Conservation (phyloP, 2,329 filamentous ascomycete species). For the Fusarium drepaniforme region DNA sequence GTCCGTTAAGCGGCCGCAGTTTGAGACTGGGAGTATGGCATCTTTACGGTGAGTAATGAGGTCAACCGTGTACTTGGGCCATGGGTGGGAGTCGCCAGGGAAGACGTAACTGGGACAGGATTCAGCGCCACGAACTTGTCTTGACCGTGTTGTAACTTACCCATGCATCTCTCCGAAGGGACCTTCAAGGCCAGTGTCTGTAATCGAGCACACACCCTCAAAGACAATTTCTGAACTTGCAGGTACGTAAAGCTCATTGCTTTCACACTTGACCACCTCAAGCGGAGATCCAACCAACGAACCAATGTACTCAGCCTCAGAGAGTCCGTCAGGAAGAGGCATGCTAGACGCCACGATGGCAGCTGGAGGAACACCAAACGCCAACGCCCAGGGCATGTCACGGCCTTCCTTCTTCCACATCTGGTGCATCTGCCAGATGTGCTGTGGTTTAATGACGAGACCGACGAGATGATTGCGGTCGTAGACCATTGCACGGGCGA, state of each 20-base stretch:
- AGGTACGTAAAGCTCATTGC: conserved; percentile 60
- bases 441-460: conserved; percentile 58
- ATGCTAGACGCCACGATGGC: conserved; percentile 63
- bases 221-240: conserved; percentile 64
- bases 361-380: conserved; percentile 63
- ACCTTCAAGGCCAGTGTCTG: conserved; percentile 48
- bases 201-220: conserved; percentile 60
- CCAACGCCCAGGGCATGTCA: conserved; percentile 61
- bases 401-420: conserved; percentile 59
- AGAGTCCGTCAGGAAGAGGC: conserved; percentile 62
- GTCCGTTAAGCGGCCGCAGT: conserved; percentile 24
- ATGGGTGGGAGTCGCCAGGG: conserved; percentile 12
- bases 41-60: conserved; percentile 25
- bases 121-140: background rate
- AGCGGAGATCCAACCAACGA: conserved; percentile 58
- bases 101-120: conserved; percentile 19
- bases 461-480: conserved; percentile 56
- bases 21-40: conserved; percentile 23
- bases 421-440: conserved; percentile 60
- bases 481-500: conserved; percentile 60
- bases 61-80: conserved; percentile 19
- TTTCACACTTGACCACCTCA: conserved; percentile 65
- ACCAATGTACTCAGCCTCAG: conserved; percentile 62
- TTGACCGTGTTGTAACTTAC: background rate
- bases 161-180: conserved; percentile 45